Evolutionary conservation across 805 yeast species (phyloP), one percentile per base, ranked within the genome.

Genomic region (Cyberlindnera samutprakarnensis): DNA sequence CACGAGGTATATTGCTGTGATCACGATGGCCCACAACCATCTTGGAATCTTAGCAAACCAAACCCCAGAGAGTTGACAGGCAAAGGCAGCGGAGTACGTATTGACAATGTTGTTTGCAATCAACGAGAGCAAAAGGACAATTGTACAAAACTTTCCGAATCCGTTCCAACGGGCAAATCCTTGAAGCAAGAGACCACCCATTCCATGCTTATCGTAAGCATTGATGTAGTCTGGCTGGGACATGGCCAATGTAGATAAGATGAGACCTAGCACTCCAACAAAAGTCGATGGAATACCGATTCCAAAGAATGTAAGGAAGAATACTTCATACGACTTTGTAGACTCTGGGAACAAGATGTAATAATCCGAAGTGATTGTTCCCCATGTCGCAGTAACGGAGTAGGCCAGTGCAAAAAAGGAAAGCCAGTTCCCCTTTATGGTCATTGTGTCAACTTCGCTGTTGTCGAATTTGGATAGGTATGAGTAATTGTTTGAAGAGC

Each of bases 351-450:
- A 75, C 31, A 84, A 63, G 30, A 86, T 72, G 54, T 83, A 83
- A 54, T 86, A 86, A 56, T 86, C 96, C 0, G 88, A 68, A 0
- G 95, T 84, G 38, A 83, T 71, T 3, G 88, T 78, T 27, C 94
- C 88, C 95, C 95, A 86, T 2, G 95, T 83, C 4, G 85, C 72
- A 4, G 95, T 84, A 28, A 80, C 76, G 18, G 94, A 76, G 48
- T 82, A 83, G 27, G 78, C 66, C 34, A 84, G 63, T 2, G 86
- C 70, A 46, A 85, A 82, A 54, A 75, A 82, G 11, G 84, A 71
- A 18, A 85, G 54, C 68, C 81, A 72, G 47, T 75, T 70, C n/a
- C 94, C 94, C 32, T 64, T 63, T 4, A 70, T 56, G 0, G 82
- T 71, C 12, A 51, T 41, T 4, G 53, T 10, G 13, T 53, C 51